Percentiles rank a stretch among this genome's conserved stretches.
Evolutionary conservation across 352 stramenopile genomes (phyloP).

Genomic region (Globisporangium middletonii): DNA sequence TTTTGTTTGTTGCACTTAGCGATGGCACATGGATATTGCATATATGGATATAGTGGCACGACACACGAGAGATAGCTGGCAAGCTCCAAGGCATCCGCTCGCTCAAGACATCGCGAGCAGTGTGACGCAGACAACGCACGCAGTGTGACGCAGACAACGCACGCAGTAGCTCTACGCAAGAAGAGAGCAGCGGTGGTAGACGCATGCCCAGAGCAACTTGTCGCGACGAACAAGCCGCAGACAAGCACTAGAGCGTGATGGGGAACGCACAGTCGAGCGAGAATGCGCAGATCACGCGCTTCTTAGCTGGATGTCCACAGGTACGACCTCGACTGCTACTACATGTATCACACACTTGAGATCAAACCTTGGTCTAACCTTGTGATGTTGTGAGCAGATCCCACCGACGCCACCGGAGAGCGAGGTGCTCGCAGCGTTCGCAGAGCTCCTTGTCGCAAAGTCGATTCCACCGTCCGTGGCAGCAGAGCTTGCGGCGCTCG

Average conservation of each 20-base stretch:
- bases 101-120: too few relatives aligned
- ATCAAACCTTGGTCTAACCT: background rate
- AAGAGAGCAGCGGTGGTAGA: too few relatives aligned
- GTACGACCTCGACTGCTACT: conserved; percentile 14
- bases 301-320: conserved; percentile 52
- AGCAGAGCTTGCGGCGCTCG: conserved; percentile 35
- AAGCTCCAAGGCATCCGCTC: too few relatives aligned
- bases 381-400: conserved; percentile 25
- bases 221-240: background rate
- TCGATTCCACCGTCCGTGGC: conserved; percentile 19
- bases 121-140: too few relatives aligned
- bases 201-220: background rate
- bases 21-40: too few relatives aligned
- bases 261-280: conserved; percentile 39
- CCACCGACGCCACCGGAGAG: conserved; percentile 28
- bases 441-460: conserved; percentile 32
- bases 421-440: conserved; percentile 38
- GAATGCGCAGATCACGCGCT: conserved; percentile 25
- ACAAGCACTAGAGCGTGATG: conserved; percentile 20
- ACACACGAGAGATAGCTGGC: too few relatives aligned
- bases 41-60: too few relatives aligned
- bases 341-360: background rate
- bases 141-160: too few relatives aligned
- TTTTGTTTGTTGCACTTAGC: too few relatives aligned
- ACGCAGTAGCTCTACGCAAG: too few relatives aligned